Evolutionary conservation across 805 yeast genomes (phyloP).

Genomic region (Pichia deserticola): DNA sequence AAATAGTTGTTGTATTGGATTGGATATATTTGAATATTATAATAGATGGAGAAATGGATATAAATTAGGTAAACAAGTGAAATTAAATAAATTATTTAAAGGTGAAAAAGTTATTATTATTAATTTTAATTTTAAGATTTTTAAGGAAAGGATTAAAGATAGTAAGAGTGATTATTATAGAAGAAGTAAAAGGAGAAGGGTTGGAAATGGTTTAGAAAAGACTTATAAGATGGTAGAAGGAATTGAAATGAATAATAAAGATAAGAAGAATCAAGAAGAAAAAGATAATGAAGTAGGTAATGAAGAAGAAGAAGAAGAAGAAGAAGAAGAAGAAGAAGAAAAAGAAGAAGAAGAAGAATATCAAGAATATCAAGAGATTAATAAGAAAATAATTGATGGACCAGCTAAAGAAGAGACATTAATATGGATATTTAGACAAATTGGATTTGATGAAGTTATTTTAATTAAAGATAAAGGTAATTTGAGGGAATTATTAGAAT

Average conservation of each 20-base stretch:
- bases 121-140: slow-evolving; percentile 16
- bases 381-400: neutral
- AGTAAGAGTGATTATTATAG: neutral
- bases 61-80: slow-evolving; percentile 34
- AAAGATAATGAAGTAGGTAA: neutral
- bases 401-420: neutral
- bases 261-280: neutral
- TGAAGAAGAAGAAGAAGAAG: neutral
- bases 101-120: slow-evolving; percentile 32
- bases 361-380: neutral
- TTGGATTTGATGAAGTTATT: slow-evolving; percentile 1
- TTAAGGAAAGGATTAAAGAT: neutral
- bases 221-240: too few relatives aligned
- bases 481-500: too few relatives aligned
- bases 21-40: slow-evolving; percentile 40
- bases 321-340: slow-evolving; percentile 1
- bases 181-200: neutral
- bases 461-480: neutral
- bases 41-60: slow-evolving; percentile 28
- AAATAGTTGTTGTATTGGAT: slow-evolving; percentile 34
- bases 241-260: neutral
- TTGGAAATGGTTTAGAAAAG: too few relatives aligned
- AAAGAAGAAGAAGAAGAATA: neutral
- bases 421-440: slow-evolving; percentile 6
- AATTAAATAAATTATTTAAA: slow-evolving; percentile 33